Conservation (phyloP, 495 filamentous ascomycete species). For the Aeminium ludgeri region DNA sequence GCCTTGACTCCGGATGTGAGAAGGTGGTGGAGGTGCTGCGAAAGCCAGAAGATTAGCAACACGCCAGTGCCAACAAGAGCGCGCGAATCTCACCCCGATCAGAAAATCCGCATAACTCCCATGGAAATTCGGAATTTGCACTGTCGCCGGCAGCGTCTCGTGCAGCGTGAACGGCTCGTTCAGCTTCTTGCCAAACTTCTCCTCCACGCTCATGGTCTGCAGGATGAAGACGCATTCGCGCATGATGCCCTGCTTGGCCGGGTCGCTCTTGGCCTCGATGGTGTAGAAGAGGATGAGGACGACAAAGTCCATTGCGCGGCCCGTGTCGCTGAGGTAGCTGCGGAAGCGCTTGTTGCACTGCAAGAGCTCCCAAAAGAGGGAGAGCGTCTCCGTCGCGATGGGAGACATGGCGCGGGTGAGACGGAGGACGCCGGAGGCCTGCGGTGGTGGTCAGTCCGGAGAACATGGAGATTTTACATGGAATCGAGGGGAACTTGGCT, state of each 20-base stretch:
- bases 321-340: slow-evolving; percentile 92
- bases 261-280: slow-evolving; percentile 67
- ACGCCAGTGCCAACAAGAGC: neutral
- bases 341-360: slow-evolving; percentile 98
- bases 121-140: slow-evolving; percentile 66
- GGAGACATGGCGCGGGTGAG: neutral
- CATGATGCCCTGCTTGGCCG: slow-evolving; percentile 79
- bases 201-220: slow-evolving; percentile 87
- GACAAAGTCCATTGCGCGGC: slow-evolving; percentile 82
- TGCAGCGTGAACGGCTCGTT: slow-evolving; percentile 83
- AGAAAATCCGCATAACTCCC: slow-evolving; percentile 90
- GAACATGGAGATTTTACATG: neutral
- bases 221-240: slow-evolving; percentile 93
- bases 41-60: slow-evolving; percentile 22
- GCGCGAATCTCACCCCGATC: slow-evolving; percentile 51
- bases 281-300: slow-evolving; percentile 85
- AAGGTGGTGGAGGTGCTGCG: slow-evolving; percentile 74
- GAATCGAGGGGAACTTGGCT: too few species aligned
- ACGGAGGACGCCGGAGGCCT: slow-evolving; percentile 57
- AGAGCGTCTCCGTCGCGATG: slow-evolving; percentile 70
- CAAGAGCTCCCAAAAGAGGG: slow-evolving; percentile 93
- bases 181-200: slow-evolving; percentile 74
- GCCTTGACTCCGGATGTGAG: slow-evolving; percentile 87
- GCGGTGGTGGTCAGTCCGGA: slow-evolving; percentile 13
- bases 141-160: slow-evolving; percentile 64